Evolutionary conservation across 768 basidiomycete genomes (phyloP), one percentile per base, ranked within the genome.

Genomic region (Mycena haematopus): DNA sequence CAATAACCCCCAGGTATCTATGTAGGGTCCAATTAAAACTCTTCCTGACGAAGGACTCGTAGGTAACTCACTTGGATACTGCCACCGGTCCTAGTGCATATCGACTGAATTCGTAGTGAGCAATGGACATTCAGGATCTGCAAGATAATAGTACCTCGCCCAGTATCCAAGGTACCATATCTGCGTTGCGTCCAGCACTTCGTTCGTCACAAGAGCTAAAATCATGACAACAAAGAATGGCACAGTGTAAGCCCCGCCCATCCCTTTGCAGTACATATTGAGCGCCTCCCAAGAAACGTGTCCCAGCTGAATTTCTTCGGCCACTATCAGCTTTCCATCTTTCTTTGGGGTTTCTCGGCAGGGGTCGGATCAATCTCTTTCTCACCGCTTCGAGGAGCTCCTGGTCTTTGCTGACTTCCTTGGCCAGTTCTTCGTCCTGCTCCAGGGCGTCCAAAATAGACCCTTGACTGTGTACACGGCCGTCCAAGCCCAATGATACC

Each of bases 231-330:
- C n/a, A n/a, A n/a, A n/a, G n/a, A n/a, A n/a, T n/a, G n/a, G n/a
- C n/a, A n/a, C n/a, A n/a, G n/a, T n/a, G n/a, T n/a, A n/a, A n/a
- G n/a, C n/a, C n/a, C n/a, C n/a, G n/a, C n/a, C n/a, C n/a, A n/a
- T n/a, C n/a, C n/a, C n/a, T n/a, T n/a, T n/a, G n/a, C n/a, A n/a
- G n/a, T n/a, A 80, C 15, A 82, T 69, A 56, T 76, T 77, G 15
- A 82, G 6, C 27, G 61, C 61, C 13, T 25, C 35, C 81, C 83
- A 85, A 44, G 82, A 81, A 36, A 90, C 81, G 60, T 82, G 83
- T 0, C 88, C 88, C 42, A 80, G 76, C 5, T 75, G 79, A 38
- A 88, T 79, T 67, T 91, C 89, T 68, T 91, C 89, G 0, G 80
- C 82, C 5, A 87, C 71, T 46, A 89, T 81, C 11, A 90, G 77